These are phyloP conservation scores for Stemphylium beticola DNA, from an alignment of 2,329 filamentous ascomycete species.

Conservation along the genomic window DNA sequence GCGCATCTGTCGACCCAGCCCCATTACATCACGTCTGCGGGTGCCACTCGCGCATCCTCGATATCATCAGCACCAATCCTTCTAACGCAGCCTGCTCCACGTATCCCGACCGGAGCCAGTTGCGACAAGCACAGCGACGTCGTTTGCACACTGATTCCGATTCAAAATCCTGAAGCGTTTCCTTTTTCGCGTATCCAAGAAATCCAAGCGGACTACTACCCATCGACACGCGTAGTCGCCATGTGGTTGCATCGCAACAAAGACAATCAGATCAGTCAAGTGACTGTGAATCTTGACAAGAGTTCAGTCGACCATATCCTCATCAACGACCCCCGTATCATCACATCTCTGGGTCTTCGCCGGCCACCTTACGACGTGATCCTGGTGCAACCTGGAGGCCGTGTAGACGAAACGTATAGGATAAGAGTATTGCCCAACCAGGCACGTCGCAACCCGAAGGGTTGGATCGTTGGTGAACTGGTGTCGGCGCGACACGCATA, in stretches of 20 bases:
- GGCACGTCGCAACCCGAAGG: background rate
- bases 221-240: slow-evolving; percentile 8
- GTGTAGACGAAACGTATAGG: slow-evolving; percentile 16
- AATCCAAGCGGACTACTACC: slow-evolving; percentile 20
- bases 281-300: slow-evolving; percentile 19
- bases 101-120: background rate
- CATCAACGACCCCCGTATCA: slow-evolving; percentile 17
- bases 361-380: slow-evolving; percentile 3
- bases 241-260: slow-evolving; percentile 14
- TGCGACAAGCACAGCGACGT: background rate
- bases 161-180: slow-evolving; percentile 21
- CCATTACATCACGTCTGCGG: no score
- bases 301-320: slow-evolving; percentile 23
- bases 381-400: background rate
- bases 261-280: slow-evolving; percentile 6
- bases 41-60: background rate
- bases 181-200: slow-evolving; percentile 17
- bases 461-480: slow-evolving; percentile 21
- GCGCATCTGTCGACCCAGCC: background rate
- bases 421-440: slow-evolving; percentile 12
- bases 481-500: slow-evolving; percentile 21
- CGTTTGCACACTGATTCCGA: slow-evolving; percentile 2
- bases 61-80: background rate
- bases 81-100: background rate
- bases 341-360: slow-evolving; percentile 17